Percentiles rank a stretch among this genome's conserved stretches.
phyloP scores from a whole-genome alignment of 148 eudicot species.

The Linanthus parryae region DNA sequence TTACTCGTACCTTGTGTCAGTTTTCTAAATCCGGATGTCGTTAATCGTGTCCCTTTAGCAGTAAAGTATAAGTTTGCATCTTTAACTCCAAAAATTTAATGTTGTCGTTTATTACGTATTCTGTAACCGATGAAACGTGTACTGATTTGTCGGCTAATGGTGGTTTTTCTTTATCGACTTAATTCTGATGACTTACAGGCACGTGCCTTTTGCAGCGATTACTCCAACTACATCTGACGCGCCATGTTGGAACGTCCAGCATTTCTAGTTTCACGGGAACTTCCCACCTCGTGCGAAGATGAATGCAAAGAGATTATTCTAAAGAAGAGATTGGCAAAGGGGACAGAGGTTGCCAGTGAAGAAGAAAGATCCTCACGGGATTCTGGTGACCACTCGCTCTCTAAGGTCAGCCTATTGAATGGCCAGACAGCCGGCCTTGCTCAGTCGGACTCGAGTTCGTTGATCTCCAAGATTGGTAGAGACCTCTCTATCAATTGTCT shows the following conservation, averaged over 20 bases:
- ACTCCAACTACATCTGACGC: no score
- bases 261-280: constrained; percentile 27
- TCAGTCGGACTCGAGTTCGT: constrained; percentile 14
- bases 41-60: no score
- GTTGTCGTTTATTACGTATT: no score
- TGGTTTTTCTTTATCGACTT: no score
- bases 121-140: no score
- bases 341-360: not conserved
- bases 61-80: no score
- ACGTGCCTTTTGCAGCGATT: no score
- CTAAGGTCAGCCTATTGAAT: constrained; percentile 1
- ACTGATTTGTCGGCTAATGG: no score
- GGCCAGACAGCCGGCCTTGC: not conserved
- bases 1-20: no score
- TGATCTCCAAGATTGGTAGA: constrained; percentile 12
- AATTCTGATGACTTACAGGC: no score
- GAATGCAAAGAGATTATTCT: constrained; percentile 30
- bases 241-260: constrained; percentile 51
- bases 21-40: no score
- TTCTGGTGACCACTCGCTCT: constrained; percentile 5
- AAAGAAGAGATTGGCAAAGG: constrained; percentile 19
- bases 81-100: no score
- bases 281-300: constrained; percentile 37
- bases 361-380: constrained; percentile 4
- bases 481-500: constrained; percentile 20